phyloP scores from a whole-genome alignment of 2,329 filamentous ascomycete species.

The Colletotrichum simmondsii region DNA sequence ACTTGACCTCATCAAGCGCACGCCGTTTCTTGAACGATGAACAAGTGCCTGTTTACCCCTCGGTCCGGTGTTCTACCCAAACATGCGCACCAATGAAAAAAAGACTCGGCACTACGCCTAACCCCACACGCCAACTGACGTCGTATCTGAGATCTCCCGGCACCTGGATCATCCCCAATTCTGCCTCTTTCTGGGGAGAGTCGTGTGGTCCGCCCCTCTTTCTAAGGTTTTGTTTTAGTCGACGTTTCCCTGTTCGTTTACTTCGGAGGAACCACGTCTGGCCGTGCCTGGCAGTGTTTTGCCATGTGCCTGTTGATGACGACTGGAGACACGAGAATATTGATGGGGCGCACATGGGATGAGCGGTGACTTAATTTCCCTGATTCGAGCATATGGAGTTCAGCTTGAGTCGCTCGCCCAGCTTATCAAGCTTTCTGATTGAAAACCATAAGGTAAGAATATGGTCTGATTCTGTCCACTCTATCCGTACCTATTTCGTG shows the following conservation, averaged over 20 bases:
- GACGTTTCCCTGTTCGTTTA: not conserved
- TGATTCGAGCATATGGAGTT: not conserved
- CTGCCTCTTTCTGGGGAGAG: too few relatives aligned
- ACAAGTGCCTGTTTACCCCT: not conserved
- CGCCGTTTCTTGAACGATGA: not conserved
- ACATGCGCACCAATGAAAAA: conserved; percentile 27
- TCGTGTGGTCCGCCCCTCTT: conserved; percentile 2
- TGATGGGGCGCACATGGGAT: not conserved
- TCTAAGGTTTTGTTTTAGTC: conserved; percentile 2
- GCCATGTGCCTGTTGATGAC: not conserved
- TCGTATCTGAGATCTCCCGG: conserved; percentile 23
- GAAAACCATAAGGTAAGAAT: not conserved
- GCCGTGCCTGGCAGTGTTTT: not conserved
- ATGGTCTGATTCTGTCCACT: not conserved
- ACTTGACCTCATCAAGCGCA: not conserved
- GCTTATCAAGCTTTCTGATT: not conserved
- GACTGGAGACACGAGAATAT: not conserved
- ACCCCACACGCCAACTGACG: conserved; percentile 11
- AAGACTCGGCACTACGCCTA: not conserved
- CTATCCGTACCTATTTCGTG: not conserved
- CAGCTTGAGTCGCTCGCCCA: not conserved
- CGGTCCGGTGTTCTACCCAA: not conserved
- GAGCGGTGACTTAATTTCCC: not conserved
- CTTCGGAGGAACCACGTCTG: not conserved
- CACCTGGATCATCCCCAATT: conserved; percentile 9